Conservation (phyloP, 2,329 filamentous ascomycete genomes). For the Neofusicoccum sp. region DNA sequence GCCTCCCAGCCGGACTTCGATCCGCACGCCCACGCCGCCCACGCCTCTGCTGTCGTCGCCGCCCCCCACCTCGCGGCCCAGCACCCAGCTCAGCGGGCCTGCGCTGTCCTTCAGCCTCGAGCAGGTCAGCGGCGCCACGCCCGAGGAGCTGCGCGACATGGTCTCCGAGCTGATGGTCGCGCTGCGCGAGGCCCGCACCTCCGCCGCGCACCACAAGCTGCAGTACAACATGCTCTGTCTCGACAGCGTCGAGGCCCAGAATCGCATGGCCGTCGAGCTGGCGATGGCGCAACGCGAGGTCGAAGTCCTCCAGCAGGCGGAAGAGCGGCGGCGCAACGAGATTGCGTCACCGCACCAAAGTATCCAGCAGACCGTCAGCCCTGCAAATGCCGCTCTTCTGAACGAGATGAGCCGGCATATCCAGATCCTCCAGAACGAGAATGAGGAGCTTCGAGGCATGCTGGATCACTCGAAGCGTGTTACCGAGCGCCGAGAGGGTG, state of each 20-base stretch:
- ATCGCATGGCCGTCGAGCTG: conserved; percentile 86
- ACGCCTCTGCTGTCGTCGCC: conserved; percentile 52
- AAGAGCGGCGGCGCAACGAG: conserved; percentile 65
- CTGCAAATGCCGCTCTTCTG: conserved; percentile 59
- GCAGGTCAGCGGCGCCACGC: conserved; percentile 55
- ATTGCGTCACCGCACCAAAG: conserved; percentile 57
- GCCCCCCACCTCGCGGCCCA: conserved; percentile 45
- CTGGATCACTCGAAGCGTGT: conserved; percentile 75
- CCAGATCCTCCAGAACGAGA: conserved; percentile 68
- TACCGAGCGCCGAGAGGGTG: conserved; percentile 76
- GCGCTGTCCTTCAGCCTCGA: conserved; percentile 51
- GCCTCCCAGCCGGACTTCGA: conserved; percentile 38
- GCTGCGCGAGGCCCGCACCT: conserved; percentile 73
- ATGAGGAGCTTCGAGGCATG: conserved; percentile 64
- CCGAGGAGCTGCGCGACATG: conserved; percentile 57
- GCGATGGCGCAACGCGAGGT: conserved; percentile 89
- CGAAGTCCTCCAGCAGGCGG: conserved; percentile 75
- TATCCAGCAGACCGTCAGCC: conserved; percentile 49
- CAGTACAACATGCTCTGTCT: conserved; percentile 84
- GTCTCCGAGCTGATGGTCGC: conserved; percentile 55
- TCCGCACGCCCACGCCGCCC: conserved; percentile 55
- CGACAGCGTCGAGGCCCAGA: conserved; percentile 81
- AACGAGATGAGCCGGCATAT: conserved; percentile 56
- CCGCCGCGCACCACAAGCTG: conserved; percentile 85
- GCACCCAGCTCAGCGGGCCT: neutral